Evolutionary conservation across 805 yeast genomes (phyloP).

Genomic region (Pichia eremophila): DNA sequence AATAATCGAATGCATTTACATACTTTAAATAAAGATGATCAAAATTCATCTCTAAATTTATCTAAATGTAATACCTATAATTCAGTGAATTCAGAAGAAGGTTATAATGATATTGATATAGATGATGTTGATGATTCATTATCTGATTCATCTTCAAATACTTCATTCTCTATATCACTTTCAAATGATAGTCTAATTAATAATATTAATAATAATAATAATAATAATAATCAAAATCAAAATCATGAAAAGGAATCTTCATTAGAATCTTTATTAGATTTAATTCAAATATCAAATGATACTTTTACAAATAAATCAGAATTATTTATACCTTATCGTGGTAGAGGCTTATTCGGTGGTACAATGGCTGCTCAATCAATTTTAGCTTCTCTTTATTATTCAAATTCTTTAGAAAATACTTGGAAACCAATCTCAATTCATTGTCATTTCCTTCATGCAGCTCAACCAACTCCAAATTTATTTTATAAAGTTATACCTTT

Average conservation of each 20-base stretch:
- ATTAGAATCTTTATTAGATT: conserved; percentile 17
- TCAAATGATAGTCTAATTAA: background rate
- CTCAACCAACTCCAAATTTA: conserved; percentile 36
- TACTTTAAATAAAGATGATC: too few relatives aligned
- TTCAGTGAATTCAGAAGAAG: too few relatives aligned
- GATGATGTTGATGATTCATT: background rate
- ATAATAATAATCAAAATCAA: too few relatives aligned
- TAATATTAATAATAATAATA: too few relatives aligned
- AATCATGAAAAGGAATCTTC: conserved; percentile 7
- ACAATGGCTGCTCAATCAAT: conserved; percentile 58
- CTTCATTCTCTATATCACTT: conserved; percentile 3
- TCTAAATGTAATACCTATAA: too few relatives aligned
- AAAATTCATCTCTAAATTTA: too few relatives aligned
- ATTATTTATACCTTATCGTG: conserved; percentile 37
- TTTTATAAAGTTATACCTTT: conserved; percentile 44
- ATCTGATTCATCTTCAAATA: conserved; percentile 4
- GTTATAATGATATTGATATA: too few relatives aligned
- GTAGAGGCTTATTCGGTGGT: conserved; percentile 67
- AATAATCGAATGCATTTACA: too few relatives aligned
- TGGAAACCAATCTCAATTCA: conserved; percentile 55
- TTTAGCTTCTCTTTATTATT: conserved; percentile 46
- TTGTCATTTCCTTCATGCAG: conserved; percentile 51
- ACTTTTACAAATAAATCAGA: conserved; percentile 18
- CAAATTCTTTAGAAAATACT: conserved; percentile 24
- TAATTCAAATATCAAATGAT: conserved; percentile 15